Base-by-base conservation (phyloP, 495 filamentous ascomycete genomes). In the Pyronema omphalodes region DNA sequence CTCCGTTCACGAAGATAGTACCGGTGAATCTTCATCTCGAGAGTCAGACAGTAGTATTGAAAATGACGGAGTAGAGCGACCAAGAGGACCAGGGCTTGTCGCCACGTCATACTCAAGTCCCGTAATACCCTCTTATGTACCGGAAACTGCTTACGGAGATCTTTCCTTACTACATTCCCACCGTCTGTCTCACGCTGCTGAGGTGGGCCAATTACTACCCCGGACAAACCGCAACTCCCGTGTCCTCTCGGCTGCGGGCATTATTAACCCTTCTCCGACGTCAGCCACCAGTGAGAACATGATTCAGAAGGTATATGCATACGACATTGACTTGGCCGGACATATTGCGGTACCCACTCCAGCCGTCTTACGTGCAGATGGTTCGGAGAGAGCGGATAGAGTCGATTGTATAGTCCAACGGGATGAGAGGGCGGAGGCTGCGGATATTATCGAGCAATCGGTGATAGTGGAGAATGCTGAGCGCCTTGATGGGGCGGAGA, bases 121-220 rank as follows among this genome's bases (percentile, higher is more conserved):
- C 3, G 39, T 41, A 1, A 41, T 41, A 29, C 23, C 23, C 5
- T 29, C 17, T 43, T 6, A 43, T 12, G 39, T 12, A 11, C 47
- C 57, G 3, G 60, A 63, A 54, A 49, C 60, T 14, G 36, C 54
- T 6, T 52, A 53, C 37, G 62, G 59, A 23, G 62, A 66, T 51
- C 58, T 66, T 18, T 62, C 62, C 6, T 54, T 65, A 23, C 57
- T 66, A 37, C 56, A 65, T 11, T 59, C 59, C 1, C 63, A 66
- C 39, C 53, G 63, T 3, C 55, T 66, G 18, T 66, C 63, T 17
- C 63, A 66, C 18, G 63, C 63, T 37, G 63, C 63, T 37, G 63
- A 66, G 50, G 63, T 66, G 47, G 63, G 63, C 3, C 63, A 66
- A 52, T 53, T 66, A 37, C 44, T 63, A 17, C 61, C 61, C 37